A percentile compares a stretch with the other conserved stretches of the same genome.
Evolutionary conservation across 2,329 filamentous ascomycete species (phyloP).

Genomic region (Pseudogymnoascus sp.): DNA sequence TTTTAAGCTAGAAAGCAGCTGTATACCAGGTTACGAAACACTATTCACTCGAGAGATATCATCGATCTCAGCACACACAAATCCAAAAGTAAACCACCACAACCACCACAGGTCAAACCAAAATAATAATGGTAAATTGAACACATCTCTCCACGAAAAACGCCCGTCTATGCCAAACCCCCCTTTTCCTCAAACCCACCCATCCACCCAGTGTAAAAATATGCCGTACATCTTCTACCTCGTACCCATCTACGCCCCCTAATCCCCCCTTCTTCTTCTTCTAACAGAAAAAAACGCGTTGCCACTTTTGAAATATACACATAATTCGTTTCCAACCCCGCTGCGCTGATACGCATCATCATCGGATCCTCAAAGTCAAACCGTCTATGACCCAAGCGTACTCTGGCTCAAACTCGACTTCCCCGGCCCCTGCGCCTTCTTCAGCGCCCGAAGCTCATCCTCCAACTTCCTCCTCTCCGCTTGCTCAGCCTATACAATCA

Average conservation of each 20-base stretch:
- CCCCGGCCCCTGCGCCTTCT: slow-evolving; percentile 25
- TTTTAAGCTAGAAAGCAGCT: background rate
- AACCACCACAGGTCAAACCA: background rate
- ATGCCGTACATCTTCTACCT: background rate
- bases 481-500: slow-evolving; percentile 51
- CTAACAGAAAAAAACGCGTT: background rate
- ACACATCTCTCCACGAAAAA: background rate
- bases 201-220: background rate
- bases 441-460: slow-evolving; percentile 46
- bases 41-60: background rate
- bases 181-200: background rate
- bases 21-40: background rate
- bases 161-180: background rate
- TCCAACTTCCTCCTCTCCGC: slow-evolving; percentile 62
- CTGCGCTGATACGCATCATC: background rate
- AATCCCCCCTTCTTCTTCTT: background rate
- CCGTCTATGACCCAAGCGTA: background rate
- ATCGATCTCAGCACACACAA: background rate
- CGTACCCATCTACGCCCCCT: background rate
- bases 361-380: too few species aligned
- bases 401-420: slow-evolving; percentile 28
- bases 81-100: background rate
- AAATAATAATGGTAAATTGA: background rate
- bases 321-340: background rate
- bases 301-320: slow-evolving; percentile 3